A percentile compares a stretch with the other conserved stretches of the same genome.
phyloP scores from a whole-genome alignment of 805 yeast species.

The Suhomyces emberorum region DNA sequence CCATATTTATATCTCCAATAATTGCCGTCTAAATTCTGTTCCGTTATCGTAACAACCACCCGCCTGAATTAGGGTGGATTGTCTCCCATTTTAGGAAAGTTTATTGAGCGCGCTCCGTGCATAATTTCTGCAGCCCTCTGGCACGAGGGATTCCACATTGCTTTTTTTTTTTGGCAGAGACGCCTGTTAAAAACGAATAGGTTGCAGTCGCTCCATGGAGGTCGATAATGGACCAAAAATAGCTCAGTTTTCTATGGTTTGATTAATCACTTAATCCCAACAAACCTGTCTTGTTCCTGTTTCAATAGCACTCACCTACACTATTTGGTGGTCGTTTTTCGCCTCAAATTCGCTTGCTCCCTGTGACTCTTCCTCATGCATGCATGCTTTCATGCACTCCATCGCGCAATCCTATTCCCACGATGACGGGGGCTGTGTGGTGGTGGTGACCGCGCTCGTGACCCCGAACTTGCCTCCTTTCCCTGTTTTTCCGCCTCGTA shows the following conservation, averaged over 20 bases:
- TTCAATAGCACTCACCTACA: too few species aligned
- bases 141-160: not conserved
- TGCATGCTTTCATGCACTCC: not conserved
- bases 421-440: slow-evolving; percentile 5
- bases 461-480: not conserved
- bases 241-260: too few species aligned
- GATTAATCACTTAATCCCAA: too few species aligned
- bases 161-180: not conserved
- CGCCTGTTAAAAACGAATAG: too few species aligned
- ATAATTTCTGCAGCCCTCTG: not conserved
- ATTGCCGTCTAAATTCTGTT: slow-evolving; percentile 2
- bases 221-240: too few species aligned
- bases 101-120: slow-evolving; percentile 4
- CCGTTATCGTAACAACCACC: slow-evolving; percentile 3
- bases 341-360: too few species aligned
- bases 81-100: slow-evolving; percentile 5
- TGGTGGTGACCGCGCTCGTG: not conserved
- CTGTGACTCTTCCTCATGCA: not conserved
- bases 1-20: slow-evolving; percentile 11
- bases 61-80: slow-evolving; percentile 6
- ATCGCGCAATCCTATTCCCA: not conserved
- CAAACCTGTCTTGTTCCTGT: too few species aligned
- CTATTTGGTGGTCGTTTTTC: too few species aligned
- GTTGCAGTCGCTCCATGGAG: too few species aligned
- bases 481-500: not conserved